Evolutionary conservation across 306 rosid genomes (phyloP).

Genomic region (Comarum palustre): DNA sequence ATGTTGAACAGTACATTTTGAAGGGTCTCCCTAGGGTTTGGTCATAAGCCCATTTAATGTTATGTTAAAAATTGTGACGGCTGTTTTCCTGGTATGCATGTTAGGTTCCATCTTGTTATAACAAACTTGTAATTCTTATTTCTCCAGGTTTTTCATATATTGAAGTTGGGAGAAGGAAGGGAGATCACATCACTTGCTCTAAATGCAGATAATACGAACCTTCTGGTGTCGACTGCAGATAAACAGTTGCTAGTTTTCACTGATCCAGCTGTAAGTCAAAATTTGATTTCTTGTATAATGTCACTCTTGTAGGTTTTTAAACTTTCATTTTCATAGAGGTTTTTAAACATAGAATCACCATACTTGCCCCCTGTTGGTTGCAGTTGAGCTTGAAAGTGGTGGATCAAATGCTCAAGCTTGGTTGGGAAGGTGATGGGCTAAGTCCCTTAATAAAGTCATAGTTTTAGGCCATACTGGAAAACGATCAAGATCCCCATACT

Average conservation of each 20-base stretch:
- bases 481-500: constrained; percentile 30
- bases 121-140: constrained; percentile 15
- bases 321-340: not conserved
- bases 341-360: not conserved
- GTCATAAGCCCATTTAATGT: not conserved
- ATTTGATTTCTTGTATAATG: constrained; percentile 4
- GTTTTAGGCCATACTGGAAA: constrained; percentile 35
- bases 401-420: constrained; percentile 96
- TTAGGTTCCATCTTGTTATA: constrained; percentile 13
- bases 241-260: constrained; percentile 81
- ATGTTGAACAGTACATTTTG: not conserved
- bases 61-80: not conserved
- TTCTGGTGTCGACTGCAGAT: constrained; percentile 85
- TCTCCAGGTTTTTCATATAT: constrained; percentile 69
- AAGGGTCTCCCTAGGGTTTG: not conserved
- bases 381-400: constrained; percentile 98
- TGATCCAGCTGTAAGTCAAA: constrained; percentile 81
- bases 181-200: constrained; percentile 87
- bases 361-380: constrained; percentile 30
- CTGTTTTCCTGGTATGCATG: constrained; percentile 2
- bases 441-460: constrained; percentile 63
- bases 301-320: not conserved
- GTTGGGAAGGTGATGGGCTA: constrained; percentile 93
- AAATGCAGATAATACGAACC: constrained; percentile 79
- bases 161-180: constrained; percentile 67